Evolutionary conservation across 176 grass and related monocot species (phyloP), one percentile per base, ranked within the genome.

Genomic region (Echinochloa phyllopogon): DNA sequence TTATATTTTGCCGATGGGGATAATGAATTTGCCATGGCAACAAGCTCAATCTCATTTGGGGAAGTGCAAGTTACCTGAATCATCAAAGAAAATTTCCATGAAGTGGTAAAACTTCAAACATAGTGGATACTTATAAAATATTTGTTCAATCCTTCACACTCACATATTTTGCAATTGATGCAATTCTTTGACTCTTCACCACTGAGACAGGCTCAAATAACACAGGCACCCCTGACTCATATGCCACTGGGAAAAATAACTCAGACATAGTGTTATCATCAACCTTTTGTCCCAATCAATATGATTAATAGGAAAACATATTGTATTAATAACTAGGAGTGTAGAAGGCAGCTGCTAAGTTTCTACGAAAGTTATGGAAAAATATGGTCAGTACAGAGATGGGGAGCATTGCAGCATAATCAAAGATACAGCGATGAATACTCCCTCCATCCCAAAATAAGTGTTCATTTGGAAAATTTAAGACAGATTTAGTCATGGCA

Each of bases 181-280:
- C 80, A 66, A 94, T 94, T 90, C 93, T 95, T 88, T 25, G 84
- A 86, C 93, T 85, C 85, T 98, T 98, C 66, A 83, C 80, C 59
- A 89, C 73, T 27, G 96, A 98, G 55, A 98, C 96, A 38, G 96
- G 96, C 67, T 98, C 96, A 93, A 98, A 98, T 77, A 94, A 94
- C 45, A 95, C 82, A 40, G 93, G 96, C 33, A 95, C 82, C 25
- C 83, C 91, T 66, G 87, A 88, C 78, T 76, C 83, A 74, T 77
- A 85, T 84, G 96, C 91, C 78, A 90, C 96, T 98, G 85, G 55
- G 47, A 85, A 69, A 88, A 84, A 70, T 10, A 83, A 79, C 6
- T 76, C 13, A 82, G 29, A 72, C 21, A 81, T 81, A 53, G 2
- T 65, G 66, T 78, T 66, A 78, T 14, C 20, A 68, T 78, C 42